Base-by-base conservation (phyloP, 2,329 filamentous ascomycete species). In the Aspergillus glaucus region DNA sequence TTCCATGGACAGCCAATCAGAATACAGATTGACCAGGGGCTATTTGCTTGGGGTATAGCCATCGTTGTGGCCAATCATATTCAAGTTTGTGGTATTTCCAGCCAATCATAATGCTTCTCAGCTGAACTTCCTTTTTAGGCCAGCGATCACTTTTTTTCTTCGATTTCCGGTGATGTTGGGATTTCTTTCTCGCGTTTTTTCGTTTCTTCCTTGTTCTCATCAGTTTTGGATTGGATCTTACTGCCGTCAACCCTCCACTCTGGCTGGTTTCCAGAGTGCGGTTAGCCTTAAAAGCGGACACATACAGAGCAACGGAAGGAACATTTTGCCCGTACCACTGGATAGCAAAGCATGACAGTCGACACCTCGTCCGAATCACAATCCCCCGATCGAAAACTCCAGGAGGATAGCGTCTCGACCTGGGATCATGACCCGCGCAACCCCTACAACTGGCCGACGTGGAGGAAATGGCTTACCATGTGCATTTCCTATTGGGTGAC, bases 401-500 rank as follows among this genome's bases (percentile, higher is more conserved):
- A 44, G 15, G 12, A 21, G 3, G 17, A 21, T 32, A n/a, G 22
- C 14, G 26, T 10, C n/a, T 22, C 14, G 5, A 34, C 44, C 4
- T 57, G 55, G 55, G 50, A 44, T 3, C 8, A 48, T 6, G 48
- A 59, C 17, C 47, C 51, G 9, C 36, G 45, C 9, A 57, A 57
- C 32, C 56, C 56, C 0, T 59, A 51, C 50, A 59, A 59, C 43
- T 59, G 56, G 56, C 40, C 55, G 1, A 14, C 21, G 0, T 10
- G 34, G 8, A 50, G 47, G 22, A 59, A 59, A 51, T 59, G 56
- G 56, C 48, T 51, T 8, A 37, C 50, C 12, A 57, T 54, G 41
- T n/a, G 46, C 17, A 50, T 50, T 2, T 55, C 56, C 3, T 55
- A 49, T n/a, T 40, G 49, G 30, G 49, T 53, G 14, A 59, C 55